Conservation (phyloP, 1,284 basidiomycete genomes). For the Phylloboletellus chloephorus region DNA sequence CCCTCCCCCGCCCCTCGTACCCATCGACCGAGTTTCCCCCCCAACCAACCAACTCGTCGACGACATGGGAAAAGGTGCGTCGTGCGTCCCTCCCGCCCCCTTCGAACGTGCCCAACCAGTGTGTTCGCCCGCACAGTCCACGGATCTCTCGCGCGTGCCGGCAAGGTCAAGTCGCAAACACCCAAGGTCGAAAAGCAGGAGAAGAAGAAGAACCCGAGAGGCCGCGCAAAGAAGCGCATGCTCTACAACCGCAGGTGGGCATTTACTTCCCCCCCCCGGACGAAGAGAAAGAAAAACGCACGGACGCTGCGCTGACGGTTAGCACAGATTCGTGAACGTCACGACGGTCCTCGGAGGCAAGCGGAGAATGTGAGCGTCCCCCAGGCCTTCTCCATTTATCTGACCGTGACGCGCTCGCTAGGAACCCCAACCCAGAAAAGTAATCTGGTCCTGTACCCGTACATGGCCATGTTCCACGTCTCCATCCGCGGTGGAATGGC, state of each 20-base stretch:
- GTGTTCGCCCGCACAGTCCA: slow-evolving; percentile 64
- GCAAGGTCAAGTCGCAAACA: slow-evolving; percentile 98
- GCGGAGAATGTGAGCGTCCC: slow-evolving; percentile 83
- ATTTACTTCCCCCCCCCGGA: too few species aligned
- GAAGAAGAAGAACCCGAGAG: slow-evolving; percentile 96
- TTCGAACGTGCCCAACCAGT: background rate
- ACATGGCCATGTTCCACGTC: slow-evolving; percentile 10
- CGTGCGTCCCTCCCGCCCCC: slow-evolving; percentile 6
- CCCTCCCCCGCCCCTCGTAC: slow-evolving; percentile 15
- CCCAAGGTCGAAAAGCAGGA: slow-evolving; percentile 97
- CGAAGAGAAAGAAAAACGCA: background rate
- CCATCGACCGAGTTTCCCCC: slow-evolving; percentile 20
- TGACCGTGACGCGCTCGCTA: slow-evolving; percentile 47
- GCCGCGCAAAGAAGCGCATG: slow-evolving; percentile 93
- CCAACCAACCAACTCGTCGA: too few species aligned
- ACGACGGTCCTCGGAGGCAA: slow-evolving; percentile 88
- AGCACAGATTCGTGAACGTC: slow-evolving; percentile 86
- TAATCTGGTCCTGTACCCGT: slow-evolving; percentile 37
- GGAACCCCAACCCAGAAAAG: slow-evolving; percentile 83
- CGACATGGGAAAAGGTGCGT: slow-evolving; percentile 65
- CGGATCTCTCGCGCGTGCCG: slow-evolving; percentile 99
- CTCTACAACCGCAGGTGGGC: slow-evolving; percentile 90
- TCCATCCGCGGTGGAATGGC: slow-evolving; percentile 14
- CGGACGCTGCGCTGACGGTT: slow-evolving; percentile 6
- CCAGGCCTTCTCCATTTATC: slow-evolving; percentile 66